Base-by-base conservation (phyloP, 139 green algal genomes). In the Picochlorum sp. region DNA sequence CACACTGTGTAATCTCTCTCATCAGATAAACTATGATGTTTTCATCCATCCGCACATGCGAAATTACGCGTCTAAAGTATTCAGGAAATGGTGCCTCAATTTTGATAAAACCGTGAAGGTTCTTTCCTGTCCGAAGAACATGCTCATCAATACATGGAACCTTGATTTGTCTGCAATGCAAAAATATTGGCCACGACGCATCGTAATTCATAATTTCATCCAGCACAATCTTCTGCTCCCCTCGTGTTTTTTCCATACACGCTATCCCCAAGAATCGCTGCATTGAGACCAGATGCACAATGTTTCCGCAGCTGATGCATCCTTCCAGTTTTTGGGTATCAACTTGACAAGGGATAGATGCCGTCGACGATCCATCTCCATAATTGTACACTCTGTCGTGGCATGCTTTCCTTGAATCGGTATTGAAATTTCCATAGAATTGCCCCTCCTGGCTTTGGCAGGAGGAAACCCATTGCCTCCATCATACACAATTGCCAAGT, bases 221-320 rank as follows among this genome's bases (percentile, higher is more conserved):
- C 28, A 67, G 31, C 6, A 62, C n/a, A 14, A 16, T 37, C 3
- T 34, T 28, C 47, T 78, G 69, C 15, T 41, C 34, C 8, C 34
- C 34, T 41, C 34, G 34, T 41, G 34, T 41, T 7, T 21, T n/a
- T 16, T 24, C 69, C 77, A 37, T 83, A 77, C 6, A 49, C 49
- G 15, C 2, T 45, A 50, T 83, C 77, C 13, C 77, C 77, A 13
- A 83, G n/a, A 14, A 83, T 76, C 6, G 77, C 23, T 5, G 69
- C 63, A 6, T 49, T 52, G 45, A 83, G 65, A 3, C 23, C 69
- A 4, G 11, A 26, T 18, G 75, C 70, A 47, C 69, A 81, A 67
- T 81, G 75, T 65, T 59, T 38, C 11, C 77, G 69, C 47, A 83
- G 62, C 75, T 83, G 77, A 63, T 83, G 77, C 70, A 81, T 83